Conservation (phyloP, 148 eudicot genomes). For the Bassia scoparia region DNA sequence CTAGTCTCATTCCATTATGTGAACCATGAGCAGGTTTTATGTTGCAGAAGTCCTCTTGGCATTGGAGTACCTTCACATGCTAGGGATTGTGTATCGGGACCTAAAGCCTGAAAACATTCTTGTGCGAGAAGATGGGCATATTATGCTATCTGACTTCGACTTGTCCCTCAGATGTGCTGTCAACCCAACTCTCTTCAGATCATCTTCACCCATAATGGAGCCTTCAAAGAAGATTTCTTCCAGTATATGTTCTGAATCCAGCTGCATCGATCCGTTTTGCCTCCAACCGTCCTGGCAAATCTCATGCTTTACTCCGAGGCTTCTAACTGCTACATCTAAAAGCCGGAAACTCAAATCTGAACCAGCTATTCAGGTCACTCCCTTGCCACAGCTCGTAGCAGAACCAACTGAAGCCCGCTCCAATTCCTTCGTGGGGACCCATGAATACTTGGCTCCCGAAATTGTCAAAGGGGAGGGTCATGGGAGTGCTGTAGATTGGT, state of each 20-base stretch:
- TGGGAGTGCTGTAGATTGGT: constrained; percentile 95
- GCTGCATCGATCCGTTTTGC: constrained; percentile 75
- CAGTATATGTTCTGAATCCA: constrained; percentile 48
- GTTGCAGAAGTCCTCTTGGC: constrained; percentile 83
- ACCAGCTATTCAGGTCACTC: constrained; percentile 38
- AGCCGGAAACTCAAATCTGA: constrained; percentile 51
- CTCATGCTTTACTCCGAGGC: constrained; percentile 66
- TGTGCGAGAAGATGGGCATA: constrained; percentile 84
- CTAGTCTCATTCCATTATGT: constrained; percentile 4
- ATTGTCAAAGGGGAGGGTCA: constrained; percentile 87
- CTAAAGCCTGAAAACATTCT: constrained; percentile 73
- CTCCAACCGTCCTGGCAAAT: constrained; percentile 71
- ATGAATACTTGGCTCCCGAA: constrained; percentile 88
- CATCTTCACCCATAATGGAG: constrained; percentile 36
- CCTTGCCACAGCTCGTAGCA: constrained; percentile 62
- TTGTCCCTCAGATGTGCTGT: constrained; percentile 61
- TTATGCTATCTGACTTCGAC: constrained; percentile 82
- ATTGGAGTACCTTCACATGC: constrained; percentile 82
- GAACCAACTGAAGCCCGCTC: constrained; percentile 80
- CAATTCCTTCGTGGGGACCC: constrained; percentile 90
- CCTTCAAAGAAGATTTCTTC: constrained; percentile 37
- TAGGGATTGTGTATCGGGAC: constrained; percentile 83
- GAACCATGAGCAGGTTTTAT: constrained; percentile 51
- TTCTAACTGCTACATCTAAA: constrained; percentile 41
- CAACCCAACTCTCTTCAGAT: constrained; percentile 52